These are phyloP conservation scores for Sclerotiophoma versabilis DNA, from an alignment of 2,329 filamentous ascomycete species.

Conservation along the genomic window DNA sequence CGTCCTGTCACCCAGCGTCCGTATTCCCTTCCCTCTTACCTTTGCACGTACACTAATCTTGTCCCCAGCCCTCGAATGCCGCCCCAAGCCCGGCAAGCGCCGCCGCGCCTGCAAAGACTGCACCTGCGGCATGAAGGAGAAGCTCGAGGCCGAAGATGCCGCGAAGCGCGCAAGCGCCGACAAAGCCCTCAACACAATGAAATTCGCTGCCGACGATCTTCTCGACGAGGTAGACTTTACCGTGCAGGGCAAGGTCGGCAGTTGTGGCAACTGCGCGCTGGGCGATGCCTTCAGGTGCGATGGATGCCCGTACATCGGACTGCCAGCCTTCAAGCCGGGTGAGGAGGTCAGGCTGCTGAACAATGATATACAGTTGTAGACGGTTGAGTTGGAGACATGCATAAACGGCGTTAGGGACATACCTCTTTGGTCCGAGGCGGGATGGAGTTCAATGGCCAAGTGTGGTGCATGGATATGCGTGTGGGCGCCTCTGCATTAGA, in stretches of 20 bases:
- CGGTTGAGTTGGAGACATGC: background rate
- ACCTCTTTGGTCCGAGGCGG: background rate
- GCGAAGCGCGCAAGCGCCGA: constrained; percentile 71
- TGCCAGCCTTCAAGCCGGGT: constrained; percentile 95
- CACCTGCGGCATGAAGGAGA: constrained; percentile 88
- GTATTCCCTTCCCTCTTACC: constrained; percentile 48
- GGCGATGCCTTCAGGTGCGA: constrained; percentile 78
- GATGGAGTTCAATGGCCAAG: background rate
- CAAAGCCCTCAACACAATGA: constrained; percentile 68
- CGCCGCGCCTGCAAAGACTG: constrained; percentile 97
- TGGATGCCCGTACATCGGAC: constrained; percentile 82
- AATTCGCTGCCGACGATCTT: constrained; percentile 74
- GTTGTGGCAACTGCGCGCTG: constrained; percentile 91
- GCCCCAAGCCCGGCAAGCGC: constrained; percentile 85
- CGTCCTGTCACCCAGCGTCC: constrained; percentile 80
- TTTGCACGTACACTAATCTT: constrained; percentile 15
- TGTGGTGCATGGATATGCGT: background rate
- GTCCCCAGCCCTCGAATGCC: constrained; percentile 77
- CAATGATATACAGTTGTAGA: constrained; percentile 80
- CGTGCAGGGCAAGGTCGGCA: constrained; percentile 94
- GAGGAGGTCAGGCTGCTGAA: constrained; percentile 91
- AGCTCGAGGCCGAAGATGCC: constrained; percentile 83
- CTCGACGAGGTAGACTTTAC: constrained; percentile 94
- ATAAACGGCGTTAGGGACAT: constrained; percentile 11
- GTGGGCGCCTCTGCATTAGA: background rate